Percentiles rank a stretch among this genome's conserved stretches.
Conservation (phyloP, 164 flowering plant genomes). For the Vitis labrusca region DNA sequence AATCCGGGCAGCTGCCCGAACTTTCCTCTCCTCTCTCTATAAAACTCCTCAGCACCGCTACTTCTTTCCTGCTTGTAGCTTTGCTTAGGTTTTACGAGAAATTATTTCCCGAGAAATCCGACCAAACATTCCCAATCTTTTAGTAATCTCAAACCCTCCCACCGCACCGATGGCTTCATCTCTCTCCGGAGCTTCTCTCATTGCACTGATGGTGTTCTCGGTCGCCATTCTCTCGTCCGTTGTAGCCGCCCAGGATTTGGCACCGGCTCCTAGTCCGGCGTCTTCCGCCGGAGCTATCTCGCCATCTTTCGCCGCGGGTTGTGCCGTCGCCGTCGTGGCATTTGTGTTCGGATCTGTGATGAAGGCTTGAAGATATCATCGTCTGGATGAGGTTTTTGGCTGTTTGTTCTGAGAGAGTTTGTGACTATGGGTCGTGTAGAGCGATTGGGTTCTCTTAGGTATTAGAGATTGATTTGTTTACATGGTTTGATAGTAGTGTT, state of each 20-base stretch:
- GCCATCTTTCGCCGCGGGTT: conserved; percentile 28
- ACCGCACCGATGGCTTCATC: conserved; percentile 10
- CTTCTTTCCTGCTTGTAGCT: neutral
- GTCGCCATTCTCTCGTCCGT: conserved; percentile 17
- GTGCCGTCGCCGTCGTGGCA: conserved; percentile 23
- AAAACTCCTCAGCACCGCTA: neutral
- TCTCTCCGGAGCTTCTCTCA: conserved; percentile 11
- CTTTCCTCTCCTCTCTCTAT: conserved; percentile 6
- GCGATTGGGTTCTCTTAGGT: neutral
- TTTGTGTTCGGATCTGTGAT: conserved; percentile 32
- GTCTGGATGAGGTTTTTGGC: neutral
- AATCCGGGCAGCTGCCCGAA: conserved; percentile 22
- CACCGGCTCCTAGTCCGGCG: conserved; percentile 49
- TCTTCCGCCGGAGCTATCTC: conserved; percentile 30
- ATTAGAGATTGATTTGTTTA: neutral
- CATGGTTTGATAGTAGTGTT: neutral
- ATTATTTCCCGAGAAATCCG: neutral
- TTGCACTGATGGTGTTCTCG: conserved; percentile 25
- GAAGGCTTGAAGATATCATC: conserved; percentile 10
- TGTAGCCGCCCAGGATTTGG: conserved; percentile 23
- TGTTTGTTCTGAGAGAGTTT: neutral
- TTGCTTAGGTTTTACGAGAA: too few species aligned
- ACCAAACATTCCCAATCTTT: too few species aligned
- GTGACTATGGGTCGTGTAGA: conserved; percentile 6
- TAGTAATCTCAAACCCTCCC: neutral